Base-by-base conservation (phyloP, 768 basidiomycete species). In the Lyophyllum atratum region DNA sequence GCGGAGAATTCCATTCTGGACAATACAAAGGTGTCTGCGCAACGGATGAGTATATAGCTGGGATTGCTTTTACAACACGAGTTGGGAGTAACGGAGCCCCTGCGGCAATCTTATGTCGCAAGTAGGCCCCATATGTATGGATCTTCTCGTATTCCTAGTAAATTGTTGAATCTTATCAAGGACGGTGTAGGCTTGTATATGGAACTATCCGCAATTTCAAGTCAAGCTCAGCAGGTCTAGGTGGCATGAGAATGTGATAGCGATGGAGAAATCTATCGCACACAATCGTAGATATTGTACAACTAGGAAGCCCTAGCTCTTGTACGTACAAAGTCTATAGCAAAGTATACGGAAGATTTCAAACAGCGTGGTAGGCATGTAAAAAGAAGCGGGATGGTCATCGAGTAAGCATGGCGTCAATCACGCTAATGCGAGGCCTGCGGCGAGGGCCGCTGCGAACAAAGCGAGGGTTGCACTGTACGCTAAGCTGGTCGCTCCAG, bases 11-110 rank as follows among this genome's bases (percentile, higher is more conserved):
- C 24, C 55, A 56, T 44, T 47, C 49, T 12, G 55, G 55, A 15
- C 11, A 56, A 28, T 56, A 28, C 22, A 55, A 62, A 15, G 55
- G 58, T 14, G 48, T 56, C 37, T 62, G 58, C 37, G 58, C 56
- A 24, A 58, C 37, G 25, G 59, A 58, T 25, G 62, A 59, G 29
- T 60, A 60, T 26, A 49, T 60, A 14, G 62, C 58, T 15, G 56
- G 55, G 25, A 46, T 63, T 26, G 55, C 58, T 48, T 60, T 59
- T 45, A 63, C 61, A 19, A 59, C 61, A 11, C 59, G 52, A 22
- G 48, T 62, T 11, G 61, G 58, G 43, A 56, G 50, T 24, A 54
- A 29, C 12, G 58, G 58, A 17, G 39, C 52, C 29, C 61, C 52
- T 3, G 58, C 55, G 8, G 58, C 59, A 8, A 56, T 62, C 26